Base-by-base conservation (phyloP, 495 filamentous ascomycete genomes). In the Neurospora discreta region DNA sequence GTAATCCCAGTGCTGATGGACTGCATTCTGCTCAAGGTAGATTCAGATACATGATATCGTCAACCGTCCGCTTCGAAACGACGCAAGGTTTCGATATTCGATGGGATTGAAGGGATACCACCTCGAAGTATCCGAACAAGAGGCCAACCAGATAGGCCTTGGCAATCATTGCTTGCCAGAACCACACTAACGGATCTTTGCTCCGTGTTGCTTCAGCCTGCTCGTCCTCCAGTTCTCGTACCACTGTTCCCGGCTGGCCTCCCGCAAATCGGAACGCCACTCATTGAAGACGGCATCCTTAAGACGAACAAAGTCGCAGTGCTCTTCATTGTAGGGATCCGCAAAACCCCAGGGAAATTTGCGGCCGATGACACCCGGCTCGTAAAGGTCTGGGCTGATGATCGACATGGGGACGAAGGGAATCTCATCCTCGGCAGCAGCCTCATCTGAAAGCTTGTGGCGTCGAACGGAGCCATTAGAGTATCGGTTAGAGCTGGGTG, bases 331-430 rank as follows among this genome's bases (percentile, higher is more conserved):
- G 82, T 94, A 92, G 0, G 95, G 95, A 76, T 97, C 93, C 13
- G 95, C 95, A 77, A 97, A 95, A 23, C 95, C 95, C 95, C 95
- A 99, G 5, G 96, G 92, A 77, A 98, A 99, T 67, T 89, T 90
- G 69, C 95, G 89, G 20, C 94, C 95, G 69, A 94, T 81, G 46
- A 89, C 85, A 23, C 86, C 87, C 46, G 92, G 87, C 75, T 95
- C 93, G 82, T 97, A 94, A 39, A 89, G 87, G 77, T 99, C 95
- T 1, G 95, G 95, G 39, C 92, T 95, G 76, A 98, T 88, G 78
- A 97, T 92, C n/a, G 93, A 95, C 78, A 98, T 87, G 3, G 95
- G 95, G 58, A 98, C 84, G 76, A 87, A 86, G n/a, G 86, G 86
- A 43, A 81, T 71, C 67, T 88, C 84, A 41, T 84, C 79, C 40